These are phyloP conservation scores for Cephaloascus fragrans DNA, from an alignment of 805 yeast species.

Conservation along the genomic window DNA sequence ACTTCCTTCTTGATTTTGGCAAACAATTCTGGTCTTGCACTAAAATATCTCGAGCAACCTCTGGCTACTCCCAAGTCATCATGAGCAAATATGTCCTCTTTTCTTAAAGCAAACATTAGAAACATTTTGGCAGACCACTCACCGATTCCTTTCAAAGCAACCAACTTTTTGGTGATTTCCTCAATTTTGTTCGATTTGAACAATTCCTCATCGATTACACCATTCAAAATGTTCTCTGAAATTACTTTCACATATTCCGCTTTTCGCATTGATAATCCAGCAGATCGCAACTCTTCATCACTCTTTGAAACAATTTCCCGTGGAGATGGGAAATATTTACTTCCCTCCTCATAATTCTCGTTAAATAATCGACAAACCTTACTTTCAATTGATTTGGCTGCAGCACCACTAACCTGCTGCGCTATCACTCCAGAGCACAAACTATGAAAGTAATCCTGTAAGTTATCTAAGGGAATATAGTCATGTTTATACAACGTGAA, in stretches of 20 bases:
- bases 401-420: conserved; percentile 74
- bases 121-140: conserved; percentile 91
- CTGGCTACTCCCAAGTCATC: conserved; percentile 82
- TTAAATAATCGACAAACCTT: conserved; percentile 29
- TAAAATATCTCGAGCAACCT: conserved; percentile 61
- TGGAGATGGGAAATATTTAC: conserved; percentile 40
- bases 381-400: conserved; percentile 57
- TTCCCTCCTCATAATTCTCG: conserved; percentile 13
- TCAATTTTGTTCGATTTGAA: conserved; percentile 29
- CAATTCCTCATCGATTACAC: conserved; percentile 21
- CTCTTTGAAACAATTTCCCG: conserved; percentile 26
- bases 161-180: conserved; percentile 37
- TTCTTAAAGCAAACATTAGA: conserved; percentile 54
- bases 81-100: conserved; percentile 62
- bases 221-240: conserved; percentile 39
- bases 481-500: conserved; percentile 6
- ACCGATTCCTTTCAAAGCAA: conserved; percentile 61
- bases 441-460: conserved; percentile 25
- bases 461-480: background rate
- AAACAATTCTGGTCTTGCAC: conserved; percentile 39
- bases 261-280: conserved; percentile 66
- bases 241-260: conserved; percentile 50
- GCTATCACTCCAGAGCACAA: conserved; percentile 45
- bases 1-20: conserved; percentile 32
- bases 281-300: conserved; percentile 41